phyloP scores from a whole-genome alignment of 192 early-diverging fungal genomes.

The Funneliformis geosporum region DNA sequence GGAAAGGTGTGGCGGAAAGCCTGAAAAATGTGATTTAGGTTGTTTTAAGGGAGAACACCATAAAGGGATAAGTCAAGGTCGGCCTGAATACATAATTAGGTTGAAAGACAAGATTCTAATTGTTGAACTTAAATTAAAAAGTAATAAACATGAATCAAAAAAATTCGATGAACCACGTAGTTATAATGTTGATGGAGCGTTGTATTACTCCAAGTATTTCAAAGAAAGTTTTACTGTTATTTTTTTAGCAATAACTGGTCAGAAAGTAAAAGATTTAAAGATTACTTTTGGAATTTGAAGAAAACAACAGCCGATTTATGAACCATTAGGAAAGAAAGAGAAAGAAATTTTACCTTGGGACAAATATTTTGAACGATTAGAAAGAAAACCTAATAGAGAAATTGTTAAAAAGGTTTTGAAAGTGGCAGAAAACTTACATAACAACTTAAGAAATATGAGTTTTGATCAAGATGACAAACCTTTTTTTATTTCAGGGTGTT shows the following conservation, averaged over 20 bases:
- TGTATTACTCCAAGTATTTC: constrained; percentile 8
- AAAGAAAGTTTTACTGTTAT: not conserved
- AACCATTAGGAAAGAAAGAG: too few species aligned
- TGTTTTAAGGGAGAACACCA: too few species aligned
- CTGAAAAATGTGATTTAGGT: not conserved
- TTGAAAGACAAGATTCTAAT: not conserved
- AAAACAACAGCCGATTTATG: not conserved
- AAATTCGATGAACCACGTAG: not conserved
- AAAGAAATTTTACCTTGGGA: too few species aligned
- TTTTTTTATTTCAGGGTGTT: not conserved
- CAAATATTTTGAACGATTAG: too few species aligned
- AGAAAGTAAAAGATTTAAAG: not conserved
- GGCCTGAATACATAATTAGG: not conserved
- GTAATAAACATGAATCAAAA: not conserved
- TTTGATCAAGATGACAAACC: not conserved
- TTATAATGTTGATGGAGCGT: not conserved
- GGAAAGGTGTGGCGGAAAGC: not conserved
- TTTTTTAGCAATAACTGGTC: not conserved
- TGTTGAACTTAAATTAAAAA: not conserved
- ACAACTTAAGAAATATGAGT: not conserved
- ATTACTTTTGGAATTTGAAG: not conserved
- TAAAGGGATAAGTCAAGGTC: too few species aligned
- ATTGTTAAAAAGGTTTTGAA: too few species aligned
- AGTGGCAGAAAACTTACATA: too few species aligned
- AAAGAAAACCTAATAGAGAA: too few species aligned